Evolutionary conservation across 768 basidiomycete genomes (phyloP), one percentile per base, ranked within the genome.

Genomic region (Russula griseocarnosa): DNA sequence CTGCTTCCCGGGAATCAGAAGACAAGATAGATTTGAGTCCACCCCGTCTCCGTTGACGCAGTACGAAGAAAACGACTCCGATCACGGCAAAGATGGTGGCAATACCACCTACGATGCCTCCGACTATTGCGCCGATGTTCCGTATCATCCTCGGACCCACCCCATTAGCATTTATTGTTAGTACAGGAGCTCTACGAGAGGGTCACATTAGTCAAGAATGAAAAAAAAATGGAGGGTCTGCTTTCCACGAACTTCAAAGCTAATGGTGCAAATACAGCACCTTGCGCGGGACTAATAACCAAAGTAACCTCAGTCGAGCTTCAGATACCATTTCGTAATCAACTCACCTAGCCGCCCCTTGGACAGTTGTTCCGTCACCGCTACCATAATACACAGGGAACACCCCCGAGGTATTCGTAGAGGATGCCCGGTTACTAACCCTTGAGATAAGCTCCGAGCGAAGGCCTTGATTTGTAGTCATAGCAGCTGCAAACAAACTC

Each of bases 261-360:
- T 10, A 71, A 56, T 30, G 66, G 69, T 3, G 70, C 70, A 57
- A 64, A 71, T 58, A 71, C 61, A 6, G 65, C 70, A 28, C 70
- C 70, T 16, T 69, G 67, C 3, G 66, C 70, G 20, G 70, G 69
- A 53, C 70, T 71, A 26, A n/a, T 30, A 34, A 22, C 8, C 11
- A 9, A 4, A 1, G 42, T 26, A 26, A 9, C 9, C 5, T 56
- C 16, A 46, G 34, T 36, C 42, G 20, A 11, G 56, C 26, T 13
- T 20, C 11, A 20, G 8, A 26, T n/a, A 24, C 14, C 3, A 40
- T 26, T 16, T n/a, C 24, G 13, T 16, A 34, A 26, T 16, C 49
- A 55, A 20, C 61, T 38, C 34, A 67, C 67, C 65, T 67, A 22
- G 67, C 65, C 40, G 14, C 44, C 30, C 67, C 67, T 3, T 5